These are phyloP conservation scores for Musa troglodytarum DNA, from an alignment of 176 grass and related monocot genomes.

Conservation along the genomic window DNA sequence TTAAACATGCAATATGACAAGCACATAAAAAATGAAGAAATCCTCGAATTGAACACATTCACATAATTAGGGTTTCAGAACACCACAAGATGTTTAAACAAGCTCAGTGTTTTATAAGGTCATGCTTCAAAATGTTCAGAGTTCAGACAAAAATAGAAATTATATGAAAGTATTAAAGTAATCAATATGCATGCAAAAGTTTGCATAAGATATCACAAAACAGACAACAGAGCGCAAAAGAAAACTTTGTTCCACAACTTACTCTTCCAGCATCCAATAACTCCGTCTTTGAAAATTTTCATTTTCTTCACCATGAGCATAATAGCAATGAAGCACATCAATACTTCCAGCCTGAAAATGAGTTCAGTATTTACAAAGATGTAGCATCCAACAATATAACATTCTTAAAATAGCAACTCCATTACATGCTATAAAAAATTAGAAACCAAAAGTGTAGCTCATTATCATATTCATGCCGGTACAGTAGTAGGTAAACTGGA, in stretches of 20 bases:
- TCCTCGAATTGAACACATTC: not conserved
- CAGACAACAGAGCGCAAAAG: slow-evolving; percentile 5
- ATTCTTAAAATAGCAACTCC: not conserved
- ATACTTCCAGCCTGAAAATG: slow-evolving; percentile 75
- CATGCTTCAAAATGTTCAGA: not conserved
- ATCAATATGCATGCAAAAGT: slow-evolving; percentile 8
- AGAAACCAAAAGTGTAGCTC: not conserved
- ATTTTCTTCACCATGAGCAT: slow-evolving; percentile 94
- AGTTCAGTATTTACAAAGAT: not conserved
- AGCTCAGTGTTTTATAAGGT: not conserved
- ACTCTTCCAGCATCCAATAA: slow-evolving; percentile 99
- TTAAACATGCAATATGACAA: no score
- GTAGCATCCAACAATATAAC: not conserved
- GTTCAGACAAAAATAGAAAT: not conserved
- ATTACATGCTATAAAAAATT: not conserved
- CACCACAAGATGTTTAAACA: not conserved
- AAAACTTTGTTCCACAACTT: slow-evolving; percentile 30
- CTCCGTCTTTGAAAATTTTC: slow-evolving; percentile 91
- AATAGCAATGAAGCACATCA: slow-evolving; percentile 99
- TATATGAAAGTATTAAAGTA: slow-evolving; percentile 3
- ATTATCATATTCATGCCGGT: no score
- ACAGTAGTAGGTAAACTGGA: not conserved
- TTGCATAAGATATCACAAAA: slow-evolving; percentile 8
- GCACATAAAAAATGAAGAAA: not conserved
- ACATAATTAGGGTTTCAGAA: not conserved